Percentiles rank a stretch among this genome's conserved stretches.
These are phyloP conservation scores for Drechslerella dactyloides DNA, from an alignment of 2,329 filamentous ascomycete genomes.

Conservation along the genomic window DNA sequence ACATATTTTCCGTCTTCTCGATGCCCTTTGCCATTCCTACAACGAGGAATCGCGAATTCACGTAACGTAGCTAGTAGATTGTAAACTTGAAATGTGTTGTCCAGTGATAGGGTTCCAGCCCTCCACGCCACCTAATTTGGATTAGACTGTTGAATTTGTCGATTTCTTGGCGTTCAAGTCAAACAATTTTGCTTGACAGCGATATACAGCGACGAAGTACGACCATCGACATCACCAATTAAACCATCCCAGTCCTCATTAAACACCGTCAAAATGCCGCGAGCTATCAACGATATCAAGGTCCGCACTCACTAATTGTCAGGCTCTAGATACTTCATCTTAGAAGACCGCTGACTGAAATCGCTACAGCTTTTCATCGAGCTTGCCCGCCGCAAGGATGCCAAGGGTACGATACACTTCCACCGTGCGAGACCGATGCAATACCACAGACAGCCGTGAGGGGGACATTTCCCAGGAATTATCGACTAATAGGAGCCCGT, in stretches of 20 bases:
- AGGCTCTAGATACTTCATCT: not conserved
- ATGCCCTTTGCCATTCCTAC: not conserved
- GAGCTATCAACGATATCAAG: conserved; percentile 50
- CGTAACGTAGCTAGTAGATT: conserved; percentile 10
- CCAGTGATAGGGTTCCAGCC: conserved; percentile 30
- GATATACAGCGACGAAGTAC: not conserved
- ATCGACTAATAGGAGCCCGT: conserved; percentile 55
- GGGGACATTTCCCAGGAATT: conserved; percentile 32
- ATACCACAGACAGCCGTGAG: conserved; percentile 23
- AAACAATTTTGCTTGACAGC: conserved; percentile 46
- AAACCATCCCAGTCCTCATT: conserved; percentile 21
- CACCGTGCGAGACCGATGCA: conserved; percentile 33
- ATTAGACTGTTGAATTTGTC: conserved; percentile 24
- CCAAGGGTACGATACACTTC: conserved; percentile 78
- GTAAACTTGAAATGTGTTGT: conserved; percentile 30
- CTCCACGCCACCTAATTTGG: conserved; percentile 24
- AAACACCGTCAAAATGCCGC: conserved; percentile 48
- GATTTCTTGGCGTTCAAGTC: conserved; percentile 42
- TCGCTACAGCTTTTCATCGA: conserved; percentile 99
- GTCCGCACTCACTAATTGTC: conserved; percentile 12
- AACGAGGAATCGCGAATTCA: conserved; percentile 3
- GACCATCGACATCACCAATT: conserved; percentile 21
- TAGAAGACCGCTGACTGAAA: conserved; percentile 23
- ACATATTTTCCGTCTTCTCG: conserved; percentile 12
- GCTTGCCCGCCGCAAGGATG: conserved; percentile 99